Conservation (phyloP, 768 basidiomycete species). For the Leucocoprinus leucothites region DNA sequence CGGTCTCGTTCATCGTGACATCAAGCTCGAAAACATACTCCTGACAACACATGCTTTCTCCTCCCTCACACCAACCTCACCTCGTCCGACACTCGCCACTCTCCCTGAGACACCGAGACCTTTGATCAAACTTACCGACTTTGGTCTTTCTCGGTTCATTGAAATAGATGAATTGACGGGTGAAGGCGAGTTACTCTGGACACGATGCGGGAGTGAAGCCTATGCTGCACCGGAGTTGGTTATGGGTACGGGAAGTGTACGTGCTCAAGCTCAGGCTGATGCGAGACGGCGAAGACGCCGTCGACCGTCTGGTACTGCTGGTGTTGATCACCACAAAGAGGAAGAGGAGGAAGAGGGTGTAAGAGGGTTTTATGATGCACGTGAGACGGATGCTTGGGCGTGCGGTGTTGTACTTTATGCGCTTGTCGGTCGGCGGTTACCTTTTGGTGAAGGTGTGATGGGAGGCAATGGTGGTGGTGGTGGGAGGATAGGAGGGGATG, state of each 20-base stretch:
- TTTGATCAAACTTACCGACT: conserved; percentile 83
- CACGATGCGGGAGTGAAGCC: conserved; percentile 85
- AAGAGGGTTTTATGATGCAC: conserved; percentile 68
- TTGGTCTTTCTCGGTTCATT: conserved; percentile 85
- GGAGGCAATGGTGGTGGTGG: conserved; percentile 19
- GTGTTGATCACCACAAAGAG: conserved; percentile 62
- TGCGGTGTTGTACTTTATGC: conserved; percentile 86
- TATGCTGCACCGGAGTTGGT: conserved; percentile 84
- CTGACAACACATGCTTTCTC: conserved; percentile 47
- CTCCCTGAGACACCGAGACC: conserved; percentile 44
- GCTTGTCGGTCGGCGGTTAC: conserved; percentile 64
- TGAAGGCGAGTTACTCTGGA: conserved; percentile 50
- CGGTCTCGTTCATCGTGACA: conserved; percentile 84
- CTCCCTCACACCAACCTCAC: conserved; percentile 18
- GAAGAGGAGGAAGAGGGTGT: conserved; percentile 40
- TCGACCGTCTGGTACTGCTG: conserved; percentile 19
- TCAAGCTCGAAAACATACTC: conserved; percentile 87
- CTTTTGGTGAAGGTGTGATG: conserved; percentile 60
- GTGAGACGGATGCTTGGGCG: conserved; percentile 87
- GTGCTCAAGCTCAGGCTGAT: conserved; percentile 2
- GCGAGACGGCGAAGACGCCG: neutral
- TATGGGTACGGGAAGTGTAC: conserved; percentile 34
- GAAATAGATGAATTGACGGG: conserved; percentile 43
- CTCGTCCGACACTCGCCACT: conserved; percentile 26
- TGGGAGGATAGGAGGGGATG: conserved; percentile 37